A percentile compares a stretch with the other conserved stretches of the same genome.
phyloP scores from a whole-genome alignment of 116 monocot genomes.

The Dioscorea cayenensis region DNA sequence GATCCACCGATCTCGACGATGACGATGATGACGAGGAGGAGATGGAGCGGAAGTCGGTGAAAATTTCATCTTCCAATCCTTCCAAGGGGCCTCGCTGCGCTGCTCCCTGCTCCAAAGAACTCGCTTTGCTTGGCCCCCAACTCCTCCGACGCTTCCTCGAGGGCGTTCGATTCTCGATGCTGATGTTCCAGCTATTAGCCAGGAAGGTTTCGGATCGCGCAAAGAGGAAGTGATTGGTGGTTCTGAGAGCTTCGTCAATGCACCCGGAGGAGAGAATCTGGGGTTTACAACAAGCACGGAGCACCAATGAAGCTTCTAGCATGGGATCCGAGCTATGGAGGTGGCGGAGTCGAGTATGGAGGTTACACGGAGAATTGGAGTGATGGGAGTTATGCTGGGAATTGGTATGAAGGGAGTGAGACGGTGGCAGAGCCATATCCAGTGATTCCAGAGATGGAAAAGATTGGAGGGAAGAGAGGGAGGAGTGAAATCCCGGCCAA shows the following conservation, averaged over 20 bases:
- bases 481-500: conserved; percentile 57
- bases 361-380: background rate
- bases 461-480: conserved; percentile 65
- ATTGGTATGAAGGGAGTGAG: conserved; percentile 16
- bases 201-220: background rate
- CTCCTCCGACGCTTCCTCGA: conserved; percentile 21
- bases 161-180: conserved; percentile 8
- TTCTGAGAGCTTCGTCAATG: background rate
- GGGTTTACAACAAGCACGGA: too few relatives aligned
- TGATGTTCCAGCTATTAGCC: background rate
- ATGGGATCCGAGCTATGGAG: conserved; percentile 11
- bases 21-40: conserved; percentile 20
- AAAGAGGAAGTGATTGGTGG: background rate
- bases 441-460: conserved; percentile 29
- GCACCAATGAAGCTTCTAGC: background rate
- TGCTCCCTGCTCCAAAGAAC: conserved; percentile 72
- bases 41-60: conserved; percentile 16
- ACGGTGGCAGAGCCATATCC: background rate
- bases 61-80: conserved; percentile 17
- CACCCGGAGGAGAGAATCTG: background rate
- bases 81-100: conserved; percentile 45
- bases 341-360: background rate
- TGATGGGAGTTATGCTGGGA: conserved; percentile 13
- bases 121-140: conserved; percentile 42
- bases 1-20: conserved; percentile 33